These are phyloP conservation scores for Cercospora sp. DNA, from an alignment of 2,329 filamentous ascomycete species.

Conservation along the genomic window DNA sequence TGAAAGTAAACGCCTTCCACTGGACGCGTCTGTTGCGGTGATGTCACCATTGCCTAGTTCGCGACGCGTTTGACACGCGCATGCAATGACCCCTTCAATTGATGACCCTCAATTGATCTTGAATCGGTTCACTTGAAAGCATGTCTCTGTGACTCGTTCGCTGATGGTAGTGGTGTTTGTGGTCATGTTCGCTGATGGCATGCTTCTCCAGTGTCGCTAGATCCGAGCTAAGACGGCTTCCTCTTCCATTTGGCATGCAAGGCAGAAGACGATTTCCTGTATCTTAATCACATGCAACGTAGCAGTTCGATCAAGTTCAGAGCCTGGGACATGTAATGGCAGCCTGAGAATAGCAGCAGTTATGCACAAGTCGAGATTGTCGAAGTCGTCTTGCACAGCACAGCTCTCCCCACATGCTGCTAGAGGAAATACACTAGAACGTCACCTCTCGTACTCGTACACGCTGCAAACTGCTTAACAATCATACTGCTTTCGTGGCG, in stretches of 20 bases:
- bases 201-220: neutral
- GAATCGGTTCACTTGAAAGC: neutral
- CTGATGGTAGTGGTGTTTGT: neutral
- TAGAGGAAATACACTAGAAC: neutral
- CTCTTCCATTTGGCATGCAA: neutral
- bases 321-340: too few species aligned
- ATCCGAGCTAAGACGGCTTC: neutral
- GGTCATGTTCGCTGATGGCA: neutral
- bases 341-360: too few species aligned
- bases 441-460: neutral
- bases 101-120: neutral
- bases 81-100: neutral
- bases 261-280: neutral
- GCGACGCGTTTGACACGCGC: slow-evolving; percentile 4
- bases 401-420: neutral
- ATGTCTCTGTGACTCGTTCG: neutral
- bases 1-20: slow-evolving; percentile 6
- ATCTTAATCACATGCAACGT: neutral
- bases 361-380: neutral
- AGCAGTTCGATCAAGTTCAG: too few species aligned
- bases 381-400: neutral
- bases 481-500: neutral
- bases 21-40: neutral
- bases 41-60: slow-evolving; percentile 6
- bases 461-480: neutral